Evolutionary conservation across 148 eudicot species (phyloP).

Genomic region (Amaranthus hypochondriacus): DNA sequence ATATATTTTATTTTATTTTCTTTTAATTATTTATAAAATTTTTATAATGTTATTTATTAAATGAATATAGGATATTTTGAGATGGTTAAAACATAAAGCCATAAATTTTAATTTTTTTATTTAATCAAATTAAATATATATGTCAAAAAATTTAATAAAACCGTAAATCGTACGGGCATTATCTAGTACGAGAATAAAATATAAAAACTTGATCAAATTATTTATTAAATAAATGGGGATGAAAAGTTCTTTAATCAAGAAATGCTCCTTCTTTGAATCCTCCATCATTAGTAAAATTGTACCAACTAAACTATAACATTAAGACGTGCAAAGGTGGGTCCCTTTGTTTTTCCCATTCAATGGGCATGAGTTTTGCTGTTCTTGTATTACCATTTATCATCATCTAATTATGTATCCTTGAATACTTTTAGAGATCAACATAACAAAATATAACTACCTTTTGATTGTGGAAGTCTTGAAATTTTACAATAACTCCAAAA

Average conservation of each 20-base stretch:
- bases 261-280: not conserved
- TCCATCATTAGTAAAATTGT: slow-evolving; percentile 1
- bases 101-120: too few relatives aligned
- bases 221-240: not conserved
- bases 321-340: slow-evolving; percentile 28
- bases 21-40: too few relatives aligned
- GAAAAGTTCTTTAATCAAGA: not conserved
- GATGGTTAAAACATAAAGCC: too few relatives aligned
- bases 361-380: slow-evolving; percentile 6
- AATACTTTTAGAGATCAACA: not conserved
- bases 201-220: not conserved
- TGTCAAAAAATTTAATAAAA: too few relatives aligned
- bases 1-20: too few relatives aligned
- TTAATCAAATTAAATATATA: too few relatives aligned
- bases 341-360: slow-evolving; percentile 1
- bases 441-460: not conserved
- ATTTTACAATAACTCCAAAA: not conserved
- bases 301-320: not conserved
- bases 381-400: not conserved
- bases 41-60: too few relatives aligned
- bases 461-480: not conserved
- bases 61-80: too few relatives aligned
- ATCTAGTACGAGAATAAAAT: too few relatives aligned
- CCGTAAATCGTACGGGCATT: too few relatives aligned
- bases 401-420: not conserved